phyloP scores from a whole-genome alignment of 139 green algal species.

The Tetradesmus obliquus region DNA sequence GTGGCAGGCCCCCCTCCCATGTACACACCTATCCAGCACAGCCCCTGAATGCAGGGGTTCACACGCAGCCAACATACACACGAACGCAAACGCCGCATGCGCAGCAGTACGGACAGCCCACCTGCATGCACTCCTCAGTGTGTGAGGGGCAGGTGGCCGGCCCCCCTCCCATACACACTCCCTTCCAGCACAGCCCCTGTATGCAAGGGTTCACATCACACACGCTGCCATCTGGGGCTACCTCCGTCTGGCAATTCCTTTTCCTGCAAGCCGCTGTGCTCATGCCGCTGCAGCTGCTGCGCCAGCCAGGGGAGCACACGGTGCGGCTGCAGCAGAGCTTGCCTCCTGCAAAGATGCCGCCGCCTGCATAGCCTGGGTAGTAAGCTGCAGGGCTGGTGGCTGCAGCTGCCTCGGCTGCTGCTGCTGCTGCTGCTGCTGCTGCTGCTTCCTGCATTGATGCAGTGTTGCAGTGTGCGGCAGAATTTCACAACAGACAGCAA shows the following conservation, averaged over 20 bases:
- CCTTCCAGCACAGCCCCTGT: not conserved
- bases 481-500: too few species aligned
- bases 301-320: not conserved
- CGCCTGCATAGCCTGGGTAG: not conserved
- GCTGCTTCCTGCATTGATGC: not conserved
- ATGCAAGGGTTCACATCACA: not conserved
- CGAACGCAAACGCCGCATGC: too few species aligned
- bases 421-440: not conserved
- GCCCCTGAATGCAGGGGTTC: not conserved
- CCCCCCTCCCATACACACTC: not conserved
- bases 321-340: not conserved
- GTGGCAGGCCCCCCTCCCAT: not conserved
- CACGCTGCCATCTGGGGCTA: not conserved
- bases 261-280: not conserved
- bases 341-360: not conserved
- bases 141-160: not conserved
- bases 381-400: not conserved
- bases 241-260: not conserved
- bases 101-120: not conserved
- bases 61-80: too few species aligned
- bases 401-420: not conserved
- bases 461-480: too few species aligned
- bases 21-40: too few species aligned
- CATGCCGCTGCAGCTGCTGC: not conserved
- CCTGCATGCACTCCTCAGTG: not conserved